Conservation (phyloP, 371 early-diverging fungal species). For the Blastocladiella emersonii region DNA sequence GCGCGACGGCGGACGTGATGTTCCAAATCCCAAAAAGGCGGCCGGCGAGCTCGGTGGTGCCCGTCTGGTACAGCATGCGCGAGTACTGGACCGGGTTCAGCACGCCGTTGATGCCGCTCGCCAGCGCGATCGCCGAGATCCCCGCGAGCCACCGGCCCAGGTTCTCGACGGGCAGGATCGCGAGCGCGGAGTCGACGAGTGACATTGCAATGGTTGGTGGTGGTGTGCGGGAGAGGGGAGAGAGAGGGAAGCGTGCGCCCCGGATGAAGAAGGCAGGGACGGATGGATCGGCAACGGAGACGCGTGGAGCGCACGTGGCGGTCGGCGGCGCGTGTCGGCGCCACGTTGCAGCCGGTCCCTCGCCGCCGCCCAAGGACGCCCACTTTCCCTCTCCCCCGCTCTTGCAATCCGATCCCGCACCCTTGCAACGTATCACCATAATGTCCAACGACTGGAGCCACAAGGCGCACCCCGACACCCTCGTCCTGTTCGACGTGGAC, state of each 20-base stretch:
- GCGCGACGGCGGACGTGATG: background rate
- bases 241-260: too few relatives aligned
- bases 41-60: background rate
- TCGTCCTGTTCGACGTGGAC: constrained; percentile 98
- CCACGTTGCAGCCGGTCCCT: too few relatives aligned
- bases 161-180: background rate
- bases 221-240: too few relatives aligned
- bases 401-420: too few relatives aligned
- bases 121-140: background rate
- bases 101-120: background rate
- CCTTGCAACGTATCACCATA: too few relatives aligned
- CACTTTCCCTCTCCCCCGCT: too few relatives aligned
- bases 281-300: too few relatives aligned
- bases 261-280: too few relatives aligned
- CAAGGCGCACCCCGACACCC: constrained; percentile 59
- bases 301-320: too few relatives aligned
- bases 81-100: background rate
- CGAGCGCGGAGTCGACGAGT: background rate
- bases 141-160: background rate
- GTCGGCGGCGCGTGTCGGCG: too few relatives aligned
- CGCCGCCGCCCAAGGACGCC: too few relatives aligned
- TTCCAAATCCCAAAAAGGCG: background rate
- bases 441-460: constrained; percentile 26
- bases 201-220: too few relatives aligned
- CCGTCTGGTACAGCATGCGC: background rate